A percentile compares a stretch with the other conserved stretches of the same genome.
Evolutionary conservation across 768 basidiomycete species (phyloP).

Genomic region (Harrya chromipes): DNA sequence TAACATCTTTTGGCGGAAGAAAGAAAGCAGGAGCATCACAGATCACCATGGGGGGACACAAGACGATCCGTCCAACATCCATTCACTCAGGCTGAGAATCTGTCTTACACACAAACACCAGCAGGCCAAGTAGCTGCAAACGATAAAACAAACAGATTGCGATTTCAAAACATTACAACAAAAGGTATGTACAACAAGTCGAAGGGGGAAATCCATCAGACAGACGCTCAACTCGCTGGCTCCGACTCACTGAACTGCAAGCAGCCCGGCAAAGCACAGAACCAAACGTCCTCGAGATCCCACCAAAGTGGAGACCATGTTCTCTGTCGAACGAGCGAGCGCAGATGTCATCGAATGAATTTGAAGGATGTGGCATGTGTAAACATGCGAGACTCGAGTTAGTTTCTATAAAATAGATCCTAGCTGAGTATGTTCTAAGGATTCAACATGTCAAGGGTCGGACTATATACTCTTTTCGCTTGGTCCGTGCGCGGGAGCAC

Average conservation of each 20-base stretch:
- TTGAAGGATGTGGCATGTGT: constrained; percentile 70
- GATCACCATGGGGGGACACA: constrained; percentile 8
- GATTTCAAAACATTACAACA: background rate
- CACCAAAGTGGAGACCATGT: constrained; percentile 40
- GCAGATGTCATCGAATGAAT: constrained; percentile 67
- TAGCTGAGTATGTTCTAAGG: constrained; percentile 76
- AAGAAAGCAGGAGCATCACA: constrained; percentile 17
- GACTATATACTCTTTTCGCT: constrained; percentile 32
- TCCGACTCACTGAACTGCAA: constrained; percentile 24
- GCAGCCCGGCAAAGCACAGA: constrained; percentile 27
- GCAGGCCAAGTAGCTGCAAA: too few relatives aligned
- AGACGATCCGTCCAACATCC: too few relatives aligned
- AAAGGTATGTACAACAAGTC: background rate
- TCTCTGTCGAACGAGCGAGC: constrained; percentile 68
- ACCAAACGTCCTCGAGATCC: constrained; percentile 67
- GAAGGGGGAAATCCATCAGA: constrained; percentile 52
- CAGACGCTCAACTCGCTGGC: constrained; percentile 59
- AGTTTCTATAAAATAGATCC: constrained; percentile 80
- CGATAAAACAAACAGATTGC: background rate
- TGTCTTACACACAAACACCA: too few relatives aligned
- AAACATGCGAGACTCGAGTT: constrained; percentile 79
- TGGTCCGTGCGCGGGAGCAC: constrained; percentile 37
- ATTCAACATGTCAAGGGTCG: constrained; percentile 14
- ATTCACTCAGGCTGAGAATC: too few relatives aligned
- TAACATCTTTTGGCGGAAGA: constrained; percentile 20